phyloP scores from a whole-genome alignment of 2,329 filamentous ascomycete species.

The Diplodia sapinea region DNA sequence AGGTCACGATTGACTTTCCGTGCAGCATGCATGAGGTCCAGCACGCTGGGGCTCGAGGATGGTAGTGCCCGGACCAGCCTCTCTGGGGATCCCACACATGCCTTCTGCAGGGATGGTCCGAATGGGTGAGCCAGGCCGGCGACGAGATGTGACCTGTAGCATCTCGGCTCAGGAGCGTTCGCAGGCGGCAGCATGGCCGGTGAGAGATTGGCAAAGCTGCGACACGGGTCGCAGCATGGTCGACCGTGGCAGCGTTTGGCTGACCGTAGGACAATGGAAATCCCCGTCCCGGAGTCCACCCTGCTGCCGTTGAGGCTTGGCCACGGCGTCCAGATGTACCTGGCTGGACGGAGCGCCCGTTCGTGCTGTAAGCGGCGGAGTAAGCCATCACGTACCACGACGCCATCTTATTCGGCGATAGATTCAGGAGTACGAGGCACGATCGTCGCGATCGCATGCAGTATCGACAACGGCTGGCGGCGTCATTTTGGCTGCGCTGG shows the following conservation, averaged over 20 bases:
- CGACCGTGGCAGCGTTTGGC: slow-evolving; percentile 12
- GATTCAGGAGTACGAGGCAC: slow-evolving; percentile 21
- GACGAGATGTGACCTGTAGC: slow-evolving; percentile 24
- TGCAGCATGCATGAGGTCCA: slow-evolving; percentile 9
- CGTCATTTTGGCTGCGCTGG: slow-evolving; percentile 3
- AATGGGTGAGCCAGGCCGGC: not conserved
- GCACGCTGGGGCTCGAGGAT: not conserved
- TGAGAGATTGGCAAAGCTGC: slow-evolving; percentile 26
- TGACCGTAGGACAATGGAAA: slow-evolving; percentile 15
- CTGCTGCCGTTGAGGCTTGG: slow-evolving; percentile 2
- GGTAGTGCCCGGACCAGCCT: slow-evolving; percentile 18
- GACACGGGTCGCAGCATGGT: slow-evolving; percentile 21
- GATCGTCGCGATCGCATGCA: slow-evolving; percentile 19
- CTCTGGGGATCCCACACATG: slow-evolving; percentile 8
- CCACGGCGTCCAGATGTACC: not conserved
- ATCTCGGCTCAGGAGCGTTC: slow-evolving; percentile 14
- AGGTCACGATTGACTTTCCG: slow-evolving; percentile 3
- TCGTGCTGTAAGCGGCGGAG: slow-evolving; percentile 8
- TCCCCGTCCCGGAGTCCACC: slow-evolving; percentile 2
- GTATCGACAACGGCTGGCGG: slow-evolving; percentile 19
- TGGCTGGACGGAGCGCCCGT: not conserved
- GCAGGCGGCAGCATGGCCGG: slow-evolving; percentile 28
- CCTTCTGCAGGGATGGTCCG: slow-evolving; percentile 23
- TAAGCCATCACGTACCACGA: slow-evolving; percentile 18
- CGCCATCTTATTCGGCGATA: slow-evolving; percentile 10